Evolutionary conservation across 177 flowering plant species (phyloP).

Genomic region (Telopea speciosissima): DNA sequence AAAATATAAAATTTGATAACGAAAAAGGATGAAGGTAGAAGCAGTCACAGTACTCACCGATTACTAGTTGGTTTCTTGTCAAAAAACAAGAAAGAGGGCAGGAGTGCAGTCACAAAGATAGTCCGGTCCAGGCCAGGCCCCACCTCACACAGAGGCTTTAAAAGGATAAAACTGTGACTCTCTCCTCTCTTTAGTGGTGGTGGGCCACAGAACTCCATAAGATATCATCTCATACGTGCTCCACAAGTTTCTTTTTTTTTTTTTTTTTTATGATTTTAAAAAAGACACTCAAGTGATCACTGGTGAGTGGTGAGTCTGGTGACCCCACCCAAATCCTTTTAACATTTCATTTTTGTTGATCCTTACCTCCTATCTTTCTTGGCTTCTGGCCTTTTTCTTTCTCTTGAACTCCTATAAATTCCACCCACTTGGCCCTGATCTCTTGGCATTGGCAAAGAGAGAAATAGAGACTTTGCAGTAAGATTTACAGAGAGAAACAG

Average conservation of each 20-base stretch:
- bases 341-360: neutral
- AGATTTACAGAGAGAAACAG: neutral
- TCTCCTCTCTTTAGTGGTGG: too few relatives aligned
- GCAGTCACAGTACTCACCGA: neutral
- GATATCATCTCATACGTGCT: neutral
- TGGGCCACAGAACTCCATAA: too few relatives aligned
- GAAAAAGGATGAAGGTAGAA: neutral
- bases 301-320: too few relatives aligned
- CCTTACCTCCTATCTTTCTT: neutral
- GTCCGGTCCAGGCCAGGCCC: neutral
- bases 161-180: neutral
- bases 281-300: neutral
- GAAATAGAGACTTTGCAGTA: neutral
- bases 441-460: neutral
- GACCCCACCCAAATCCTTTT: neutral
- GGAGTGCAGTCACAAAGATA: neutral
- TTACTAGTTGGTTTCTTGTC: neutral
- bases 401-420: neutral
- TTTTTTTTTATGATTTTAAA: neutral
- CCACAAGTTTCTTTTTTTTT: neutral
- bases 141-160: neutral
- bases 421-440: neutral
- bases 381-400: neutral
- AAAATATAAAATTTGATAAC: neutral
- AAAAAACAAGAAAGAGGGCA: neutral